Percentiles rank a stretch among this genome's conserved stretches.
Evolutionary conservation across 129 eudicot genomes (phyloP).

Genomic region (Logfia minima): DNA sequence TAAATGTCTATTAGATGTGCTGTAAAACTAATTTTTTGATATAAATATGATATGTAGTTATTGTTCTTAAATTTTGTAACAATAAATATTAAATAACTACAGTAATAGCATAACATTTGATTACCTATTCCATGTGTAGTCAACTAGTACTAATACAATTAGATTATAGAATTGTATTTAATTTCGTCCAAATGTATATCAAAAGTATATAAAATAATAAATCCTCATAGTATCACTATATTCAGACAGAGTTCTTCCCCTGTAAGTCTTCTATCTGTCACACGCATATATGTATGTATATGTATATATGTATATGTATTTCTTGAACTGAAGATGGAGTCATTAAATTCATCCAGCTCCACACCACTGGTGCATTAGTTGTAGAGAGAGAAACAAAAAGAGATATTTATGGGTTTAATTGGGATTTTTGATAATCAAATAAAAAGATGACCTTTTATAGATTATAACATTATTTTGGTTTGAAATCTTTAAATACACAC

Average conservation of each 20-base stretch:
- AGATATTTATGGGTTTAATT: neutral
- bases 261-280: slow-evolving; percentile 2
- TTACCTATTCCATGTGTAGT: neutral
- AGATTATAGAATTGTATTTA: neutral
- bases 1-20: neutral
- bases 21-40: neutral
- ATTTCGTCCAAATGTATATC: neutral
- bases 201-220: neutral
- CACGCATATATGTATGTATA: neutral
- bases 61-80: neutral
- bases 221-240: neutral
- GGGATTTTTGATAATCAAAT: neutral
- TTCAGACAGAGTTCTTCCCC: slow-evolving; percentile 1
- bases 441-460: neutral
- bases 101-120: neutral
- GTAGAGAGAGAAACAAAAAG: slow-evolving; percentile 40
- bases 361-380: slow-evolving; percentile 46
- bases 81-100: neutral
- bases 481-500: slow-evolving; percentile 16
- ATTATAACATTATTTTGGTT: neutral
- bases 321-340: slow-evolving; percentile 59
- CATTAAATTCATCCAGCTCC: slow-evolving; percentile 62
- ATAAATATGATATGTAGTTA: neutral
- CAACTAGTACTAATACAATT: slow-evolving; percentile 5
- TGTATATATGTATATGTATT: too few relatives aligned